phyloP scores from a whole-genome alignment of 2,329 filamentous ascomycete species.

The Xylaria sp. region DNA sequence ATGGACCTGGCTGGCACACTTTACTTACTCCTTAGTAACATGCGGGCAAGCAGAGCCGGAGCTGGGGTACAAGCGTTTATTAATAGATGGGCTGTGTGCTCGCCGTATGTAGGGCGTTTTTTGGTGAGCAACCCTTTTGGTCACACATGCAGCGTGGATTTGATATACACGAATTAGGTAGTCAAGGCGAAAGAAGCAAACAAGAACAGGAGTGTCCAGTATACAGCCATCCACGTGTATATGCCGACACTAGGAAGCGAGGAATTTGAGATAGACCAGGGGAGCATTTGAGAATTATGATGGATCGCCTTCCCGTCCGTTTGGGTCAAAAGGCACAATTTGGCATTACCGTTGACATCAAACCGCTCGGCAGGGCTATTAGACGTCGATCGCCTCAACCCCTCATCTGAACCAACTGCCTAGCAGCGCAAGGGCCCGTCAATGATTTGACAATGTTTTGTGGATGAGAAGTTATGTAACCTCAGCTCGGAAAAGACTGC shows the following conservation, averaged over 20 bases:
- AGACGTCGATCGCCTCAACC: slow-evolving; percentile 27
- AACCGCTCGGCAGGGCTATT: slow-evolving; percentile 14
- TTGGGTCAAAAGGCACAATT: slow-evolving; percentile 25
- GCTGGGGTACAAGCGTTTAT: slow-evolving; percentile 33
- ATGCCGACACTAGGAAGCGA: slow-evolving; percentile 1
- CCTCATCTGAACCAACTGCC: slow-evolving; percentile 27
- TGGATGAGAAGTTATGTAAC: slow-evolving; percentile 13
- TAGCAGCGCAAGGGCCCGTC: slow-evolving; percentile 1
- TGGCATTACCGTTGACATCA: slow-evolving; percentile 30
- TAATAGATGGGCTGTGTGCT: slow-evolving; percentile 33
- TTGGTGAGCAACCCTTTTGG: slow-evolving; percentile 30
- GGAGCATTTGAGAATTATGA: slow-evolving; percentile 31
- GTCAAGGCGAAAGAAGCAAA: slow-evolving; percentile 14
- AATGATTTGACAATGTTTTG: slow-evolving; percentile 34
- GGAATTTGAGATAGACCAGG: slow-evolving; percentile 35
- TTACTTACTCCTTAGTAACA: slow-evolving; percentile 26
- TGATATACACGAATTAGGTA: slow-evolving; percentile 28
- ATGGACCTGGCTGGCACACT: slow-evolving; percentile 4
- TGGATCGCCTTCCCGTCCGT: slow-evolving; percentile 28
- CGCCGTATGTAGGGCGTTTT: slow-evolving; percentile 19
- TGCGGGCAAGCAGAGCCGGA: slow-evolving; percentile 20
- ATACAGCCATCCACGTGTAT: slow-evolving; percentile 21
- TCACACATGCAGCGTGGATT: slow-evolving; percentile 28
- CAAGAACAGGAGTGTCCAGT: background rate
- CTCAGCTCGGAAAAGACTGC: slow-evolving; percentile 31